Evolutionary conservation across 2,329 filamentous ascomycete species (phyloP).

Genomic region (Lasiodiplodia hormozganensis): DNA sequence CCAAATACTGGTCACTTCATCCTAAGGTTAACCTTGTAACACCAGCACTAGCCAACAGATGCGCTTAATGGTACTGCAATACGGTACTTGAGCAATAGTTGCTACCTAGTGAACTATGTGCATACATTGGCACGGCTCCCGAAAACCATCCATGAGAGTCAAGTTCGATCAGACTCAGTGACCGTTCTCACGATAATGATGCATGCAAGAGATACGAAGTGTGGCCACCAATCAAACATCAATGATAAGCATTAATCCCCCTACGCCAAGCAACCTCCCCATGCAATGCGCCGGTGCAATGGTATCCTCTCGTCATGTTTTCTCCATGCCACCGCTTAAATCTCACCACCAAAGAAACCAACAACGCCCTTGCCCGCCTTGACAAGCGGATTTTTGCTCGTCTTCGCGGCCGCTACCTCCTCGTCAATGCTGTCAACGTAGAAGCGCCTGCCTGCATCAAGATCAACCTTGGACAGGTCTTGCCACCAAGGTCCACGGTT

Average conservation of each 20-base stretch:
- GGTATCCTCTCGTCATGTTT: not conserved
- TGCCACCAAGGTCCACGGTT: slow-evolving; percentile 49
- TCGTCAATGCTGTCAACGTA: slow-evolving; percentile 34
- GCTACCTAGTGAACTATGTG: too few relatives aligned
- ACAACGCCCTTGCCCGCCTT: slow-evolving; percentile 29
- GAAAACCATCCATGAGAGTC: too few relatives aligned
- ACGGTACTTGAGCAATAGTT: not conserved
- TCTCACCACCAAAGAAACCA: slow-evolving; percentile 24
- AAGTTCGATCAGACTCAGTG: not conserved
- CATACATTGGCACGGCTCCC: too few relatives aligned
- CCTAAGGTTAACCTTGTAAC: too few relatives aligned
- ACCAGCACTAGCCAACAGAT: too few relatives aligned
- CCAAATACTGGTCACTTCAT: not conserved
- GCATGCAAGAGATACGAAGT: not conserved
- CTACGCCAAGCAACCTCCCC: not conserved
- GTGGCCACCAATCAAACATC: not conserved
- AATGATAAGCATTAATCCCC: not conserved
- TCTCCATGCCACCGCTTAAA: not conserved
- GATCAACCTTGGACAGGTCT: slow-evolving; percentile 42
- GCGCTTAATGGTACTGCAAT: too few relatives aligned
- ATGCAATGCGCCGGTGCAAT: not conserved
- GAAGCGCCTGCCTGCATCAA: slow-evolving; percentile 43
- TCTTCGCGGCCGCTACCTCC: slow-evolving; percentile 29
- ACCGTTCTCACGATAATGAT: not conserved
- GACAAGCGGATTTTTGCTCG: slow-evolving; percentile 7